A percentile compares a stretch with the other conserved stretches of the same genome.
These are phyloP conservation scores for Sporothrix curviconia DNA, from an alignment of 2,329 filamentous ascomycete genomes.

Conservation along the genomic window DNA sequence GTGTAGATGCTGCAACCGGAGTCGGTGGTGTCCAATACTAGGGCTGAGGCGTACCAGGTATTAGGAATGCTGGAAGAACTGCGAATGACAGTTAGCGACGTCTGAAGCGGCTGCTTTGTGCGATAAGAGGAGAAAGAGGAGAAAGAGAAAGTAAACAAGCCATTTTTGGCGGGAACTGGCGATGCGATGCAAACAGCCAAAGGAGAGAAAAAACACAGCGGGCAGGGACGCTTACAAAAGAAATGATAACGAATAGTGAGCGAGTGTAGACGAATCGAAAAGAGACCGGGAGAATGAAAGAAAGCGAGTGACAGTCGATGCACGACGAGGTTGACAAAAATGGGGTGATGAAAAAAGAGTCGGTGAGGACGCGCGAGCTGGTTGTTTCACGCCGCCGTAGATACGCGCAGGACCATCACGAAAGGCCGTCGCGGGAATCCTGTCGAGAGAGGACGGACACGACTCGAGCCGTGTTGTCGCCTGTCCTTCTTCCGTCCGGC, in stretches of 20 bases:
- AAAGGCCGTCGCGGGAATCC: neutral
- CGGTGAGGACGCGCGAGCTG: conserved; percentile 1
- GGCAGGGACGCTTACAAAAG: neutral
- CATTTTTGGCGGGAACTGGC: neutral
- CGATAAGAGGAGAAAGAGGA: neutral
- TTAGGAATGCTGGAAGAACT: neutral
- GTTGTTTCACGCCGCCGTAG: conserved; percentile 10
- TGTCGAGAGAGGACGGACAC: neutral
- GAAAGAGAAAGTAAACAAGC: conserved; percentile 1
- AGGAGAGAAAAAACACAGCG: neutral
- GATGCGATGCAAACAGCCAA: neutral
- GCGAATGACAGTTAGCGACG: neutral
- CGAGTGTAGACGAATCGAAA: conserved; percentile 1
- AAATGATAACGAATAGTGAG: neutral
- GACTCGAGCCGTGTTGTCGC: neutral
- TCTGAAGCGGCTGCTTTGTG: neutral
- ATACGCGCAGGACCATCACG: conserved; percentile 12
- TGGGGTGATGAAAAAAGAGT: neutral
- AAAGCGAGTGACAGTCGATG: conserved; percentile 6
- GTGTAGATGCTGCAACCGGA: neutral
- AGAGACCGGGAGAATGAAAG: neutral
- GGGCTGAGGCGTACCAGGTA: neutral
- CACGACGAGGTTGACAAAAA: neutral
- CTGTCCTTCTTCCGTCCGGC: neutral
- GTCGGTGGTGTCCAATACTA: neutral